A percentile compares a stretch with the other conserved stretches of the same genome.
phyloP scores from a whole-genome alignment of 1,284 basidiomycete species.

The Amylostereum chailletii region DNA sequence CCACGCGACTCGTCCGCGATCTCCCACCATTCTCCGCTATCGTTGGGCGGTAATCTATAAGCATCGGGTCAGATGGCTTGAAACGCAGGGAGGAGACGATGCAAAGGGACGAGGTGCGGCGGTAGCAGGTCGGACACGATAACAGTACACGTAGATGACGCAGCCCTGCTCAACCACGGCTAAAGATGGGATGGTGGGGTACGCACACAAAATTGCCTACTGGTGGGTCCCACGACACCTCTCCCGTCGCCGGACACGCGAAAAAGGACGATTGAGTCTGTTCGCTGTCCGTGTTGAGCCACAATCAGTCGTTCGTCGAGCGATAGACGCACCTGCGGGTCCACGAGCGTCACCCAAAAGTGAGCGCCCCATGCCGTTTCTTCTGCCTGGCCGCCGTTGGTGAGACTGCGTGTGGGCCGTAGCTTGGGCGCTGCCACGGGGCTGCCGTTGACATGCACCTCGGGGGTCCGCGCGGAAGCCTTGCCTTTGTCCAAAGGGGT shows the following conservation, averaged over 20 bases:
- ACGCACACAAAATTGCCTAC: slow-evolving; percentile 83
- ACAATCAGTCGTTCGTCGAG: too few species aligned
- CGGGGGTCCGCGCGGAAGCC: slow-evolving; percentile 7
- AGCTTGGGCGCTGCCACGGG: slow-evolving; percentile 8
- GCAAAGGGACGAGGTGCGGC: slow-evolving; percentile 3
- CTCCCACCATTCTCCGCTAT: slow-evolving; percentile 94
- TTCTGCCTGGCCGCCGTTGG: slow-evolving; percentile 22
- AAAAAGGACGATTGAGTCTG: slow-evolving; percentile 81
- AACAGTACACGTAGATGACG: not conserved
- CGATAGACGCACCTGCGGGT: slow-evolving; percentile 55
- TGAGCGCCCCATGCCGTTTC: slow-evolving; percentile 69
- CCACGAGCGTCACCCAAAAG: slow-evolving; percentile 79
- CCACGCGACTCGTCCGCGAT: slow-evolving; percentile 72
- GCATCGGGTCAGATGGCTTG: not conserved
- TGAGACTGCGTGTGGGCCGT: slow-evolving; percentile 10
- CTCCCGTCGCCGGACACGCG: slow-evolving; percentile 86
- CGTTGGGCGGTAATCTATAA: slow-evolving; percentile 68
- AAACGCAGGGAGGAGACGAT: too few species aligned
- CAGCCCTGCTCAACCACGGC: not conserved
- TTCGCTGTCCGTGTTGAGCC: not conserved
- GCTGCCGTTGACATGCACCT: slow-evolving; percentile 20
- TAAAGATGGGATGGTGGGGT: not conserved
- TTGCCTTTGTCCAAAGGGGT: too few species aligned
- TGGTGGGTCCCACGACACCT: slow-evolving; percentile 89
- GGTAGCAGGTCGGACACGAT: too few species aligned